Conservation (phyloP, 345 rosid species). For the Camelina hispida region DNA sequence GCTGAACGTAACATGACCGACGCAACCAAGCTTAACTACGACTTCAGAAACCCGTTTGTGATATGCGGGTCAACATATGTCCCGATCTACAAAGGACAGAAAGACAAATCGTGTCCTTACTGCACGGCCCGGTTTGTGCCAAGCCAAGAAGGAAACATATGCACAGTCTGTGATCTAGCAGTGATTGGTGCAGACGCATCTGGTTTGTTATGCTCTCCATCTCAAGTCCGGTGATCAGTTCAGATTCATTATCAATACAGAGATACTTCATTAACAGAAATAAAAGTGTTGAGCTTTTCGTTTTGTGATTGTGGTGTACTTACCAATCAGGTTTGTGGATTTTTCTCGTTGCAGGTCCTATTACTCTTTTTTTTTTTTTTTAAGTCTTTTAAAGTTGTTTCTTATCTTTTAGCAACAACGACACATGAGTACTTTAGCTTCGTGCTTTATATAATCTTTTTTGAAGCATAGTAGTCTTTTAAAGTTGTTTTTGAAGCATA, state of each 20-base stretch:
- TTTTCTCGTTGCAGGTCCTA: conserved; percentile 2
- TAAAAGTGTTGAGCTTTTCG: conserved; percentile 3
- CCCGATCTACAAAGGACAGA: conserved; percentile 93
- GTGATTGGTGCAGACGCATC: conserved; percentile 93
- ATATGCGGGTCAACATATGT: conserved; percentile 86
- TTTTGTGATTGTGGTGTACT: conserved; percentile 7
- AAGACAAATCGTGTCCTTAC: conserved; percentile 83
- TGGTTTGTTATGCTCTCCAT: conserved; percentile 86
- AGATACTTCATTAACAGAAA: background rate
- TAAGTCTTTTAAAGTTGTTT: background rate
- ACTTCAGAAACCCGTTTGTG: conserved; percentile 91
- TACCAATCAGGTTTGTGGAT: conserved; percentile 17
- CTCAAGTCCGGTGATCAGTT: conserved; percentile 66
- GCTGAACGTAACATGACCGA: conserved; percentile 82
- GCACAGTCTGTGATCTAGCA: conserved; percentile 81
- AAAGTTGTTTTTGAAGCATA: background rate
- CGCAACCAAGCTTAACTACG: conserved; percentile 70
- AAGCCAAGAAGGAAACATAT: conserved; percentile 69
- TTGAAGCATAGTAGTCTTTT: background rate
- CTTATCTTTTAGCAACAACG: conserved; percentile 20
- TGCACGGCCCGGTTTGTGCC: conserved; percentile 85
- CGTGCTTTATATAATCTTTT: background rate
- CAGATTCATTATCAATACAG: conserved; percentile 15
- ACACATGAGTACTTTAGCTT: conserved; percentile 10
- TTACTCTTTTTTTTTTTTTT: background rate